phyloP scores from a whole-genome alignment of 345 rosid genomes.

The Camelina sativa region DNA sequence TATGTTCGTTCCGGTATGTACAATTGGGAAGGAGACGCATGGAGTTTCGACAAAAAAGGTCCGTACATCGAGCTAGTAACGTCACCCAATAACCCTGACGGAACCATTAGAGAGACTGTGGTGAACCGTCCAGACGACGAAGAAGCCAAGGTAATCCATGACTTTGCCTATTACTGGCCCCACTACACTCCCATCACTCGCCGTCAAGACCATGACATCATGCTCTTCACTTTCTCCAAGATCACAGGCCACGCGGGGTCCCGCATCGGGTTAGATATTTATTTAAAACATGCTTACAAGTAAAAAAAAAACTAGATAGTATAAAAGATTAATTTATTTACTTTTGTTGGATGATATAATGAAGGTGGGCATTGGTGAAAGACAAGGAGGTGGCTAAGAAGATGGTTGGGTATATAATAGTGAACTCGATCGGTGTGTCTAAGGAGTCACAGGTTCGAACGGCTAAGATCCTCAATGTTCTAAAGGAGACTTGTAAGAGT shows the following conservation, averaged over 20 bases:
- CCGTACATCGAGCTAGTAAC: constrained; percentile 74
- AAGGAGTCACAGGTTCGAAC: constrained; percentile 87
- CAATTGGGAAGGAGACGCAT: constrained; percentile 90
- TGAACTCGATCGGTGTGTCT: constrained; percentile 78
- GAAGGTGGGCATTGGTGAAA: constrained; percentile 84
- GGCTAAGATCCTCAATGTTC: constrained; percentile 63
- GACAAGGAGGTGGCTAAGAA: constrained; percentile 65
- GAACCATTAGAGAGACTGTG: constrained; percentile 65
- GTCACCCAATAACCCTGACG: constrained; percentile 91
- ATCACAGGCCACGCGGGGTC: constrained; percentile 95
- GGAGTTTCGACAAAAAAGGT: constrained; percentile 56
- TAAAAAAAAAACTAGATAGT: no score
- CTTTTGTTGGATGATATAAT: constrained; percentile 3
- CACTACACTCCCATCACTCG: constrained; percentile 74
- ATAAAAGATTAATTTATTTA: neutral
- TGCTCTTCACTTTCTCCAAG: constrained; percentile 93
- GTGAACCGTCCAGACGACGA: constrained; percentile 55
- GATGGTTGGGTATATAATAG: constrained; percentile 65
- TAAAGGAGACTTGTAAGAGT: constrained; percentile 48
- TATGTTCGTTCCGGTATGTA: constrained; percentile 65
- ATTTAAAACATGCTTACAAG: neutral
- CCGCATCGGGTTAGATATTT: constrained; percentile 71
- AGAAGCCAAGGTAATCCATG: constrained; percentile 67
- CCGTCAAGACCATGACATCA: constrained; percentile 67
- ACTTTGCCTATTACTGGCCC: constrained; percentile 95